These are phyloP conservation scores for Sporothrix luriei DNA, from an alignment of 2,329 filamentous ascomycete species.

Conservation along the genomic window DNA sequence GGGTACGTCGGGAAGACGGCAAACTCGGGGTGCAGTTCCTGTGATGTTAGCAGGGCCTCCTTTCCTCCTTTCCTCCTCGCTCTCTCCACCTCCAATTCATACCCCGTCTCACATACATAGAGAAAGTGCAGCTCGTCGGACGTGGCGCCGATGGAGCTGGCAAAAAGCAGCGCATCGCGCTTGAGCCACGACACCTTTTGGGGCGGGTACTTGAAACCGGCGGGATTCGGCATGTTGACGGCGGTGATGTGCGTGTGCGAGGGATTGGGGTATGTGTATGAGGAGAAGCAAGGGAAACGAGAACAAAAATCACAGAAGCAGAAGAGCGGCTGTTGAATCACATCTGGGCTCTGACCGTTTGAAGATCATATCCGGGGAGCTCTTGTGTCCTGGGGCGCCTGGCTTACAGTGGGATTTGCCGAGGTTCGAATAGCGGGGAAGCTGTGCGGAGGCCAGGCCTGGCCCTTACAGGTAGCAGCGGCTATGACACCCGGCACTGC, in stretches of 20 bases:
- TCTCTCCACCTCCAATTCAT: not conserved
- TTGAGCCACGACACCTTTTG: slow-evolving; percentile 81
- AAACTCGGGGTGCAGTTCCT: slow-evolving; percentile 89
- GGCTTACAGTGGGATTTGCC: slow-evolving; percentile 28
- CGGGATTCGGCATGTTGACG: slow-evolving; percentile 52
- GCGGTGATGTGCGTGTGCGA: not conserved
- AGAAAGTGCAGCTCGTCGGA: slow-evolving; percentile 90
- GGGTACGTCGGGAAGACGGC: slow-evolving; percentile 87
- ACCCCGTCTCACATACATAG: slow-evolving; percentile 62
- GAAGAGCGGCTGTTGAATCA: not conserved
- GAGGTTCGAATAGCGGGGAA: slow-evolving; percentile 31
- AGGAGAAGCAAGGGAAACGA: not conserved
- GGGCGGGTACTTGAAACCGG: slow-evolving; percentile 77
- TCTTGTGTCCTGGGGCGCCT: not conserved
- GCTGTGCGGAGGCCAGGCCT: slow-evolving; percentile 25
- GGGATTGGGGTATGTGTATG: not conserved
- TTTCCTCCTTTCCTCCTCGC: no score
- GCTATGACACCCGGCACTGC: not conserved
- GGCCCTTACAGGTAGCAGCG: no score
- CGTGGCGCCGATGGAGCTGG: slow-evolving; percentile 80
- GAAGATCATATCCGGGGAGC: slow-evolving; percentile 5
- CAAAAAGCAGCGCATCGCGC: slow-evolving; percentile 86
- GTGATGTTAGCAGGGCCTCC: slow-evolving; percentile 15
- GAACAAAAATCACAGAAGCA: not conserved
- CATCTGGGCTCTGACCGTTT: not conserved